These are phyloP conservation scores for Xanthoparmelia taractica DNA, from an alignment of 495 filamentous ascomycete genomes.

Conservation along the genomic window DNA sequence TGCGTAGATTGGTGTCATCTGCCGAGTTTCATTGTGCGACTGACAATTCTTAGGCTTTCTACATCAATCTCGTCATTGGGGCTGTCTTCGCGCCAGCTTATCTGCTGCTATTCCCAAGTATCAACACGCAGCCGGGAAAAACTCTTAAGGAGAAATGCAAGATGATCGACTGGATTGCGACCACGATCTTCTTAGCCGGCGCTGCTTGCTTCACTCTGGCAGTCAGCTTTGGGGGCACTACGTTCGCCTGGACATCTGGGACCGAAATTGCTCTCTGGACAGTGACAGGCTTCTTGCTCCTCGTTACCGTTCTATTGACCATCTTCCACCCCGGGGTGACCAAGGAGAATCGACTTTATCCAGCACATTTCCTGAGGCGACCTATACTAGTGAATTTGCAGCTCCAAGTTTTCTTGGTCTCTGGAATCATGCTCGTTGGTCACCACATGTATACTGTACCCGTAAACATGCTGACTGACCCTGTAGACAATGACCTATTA, in stretches of 20 bases:
- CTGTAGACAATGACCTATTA: background rate
- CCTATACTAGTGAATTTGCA: slow-evolving; percentile 18
- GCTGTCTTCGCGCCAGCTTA: slow-evolving; percentile 40
- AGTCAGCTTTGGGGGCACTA: slow-evolving; percentile 34
- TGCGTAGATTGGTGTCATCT: too few species aligned
- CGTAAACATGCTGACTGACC: too few species aligned
- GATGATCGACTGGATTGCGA: slow-evolving; percentile 32
- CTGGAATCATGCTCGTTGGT: background rate
- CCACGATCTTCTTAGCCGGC: slow-evolving; percentile 34
- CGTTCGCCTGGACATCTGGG: slow-evolving; percentile 34
- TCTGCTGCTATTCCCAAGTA: slow-evolving; percentile 45
- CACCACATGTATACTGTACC: too few species aligned
- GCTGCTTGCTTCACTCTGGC: slow-evolving; percentile 42
- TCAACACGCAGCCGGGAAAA: background rate
- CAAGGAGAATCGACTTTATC: background rate
- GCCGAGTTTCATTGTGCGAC: too few species aligned
- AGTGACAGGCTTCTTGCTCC: slow-evolving; percentile 39
- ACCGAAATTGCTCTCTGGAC: slow-evolving; percentile 45
- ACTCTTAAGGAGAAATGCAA: background rate
- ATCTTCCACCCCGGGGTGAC: slow-evolving; percentile 15
- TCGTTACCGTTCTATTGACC: slow-evolving; percentile 25
- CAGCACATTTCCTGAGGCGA: background rate
- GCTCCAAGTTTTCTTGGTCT: background rate
- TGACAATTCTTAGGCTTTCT: slow-evolving; percentile 46
- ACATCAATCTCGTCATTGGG: slow-evolving; percentile 59